Percentiles rank a stretch among this genome's conserved stretches.
Conservation (phyloP, 768 basidiomycete species). For the Leccinum fibrillosum region DNA sequence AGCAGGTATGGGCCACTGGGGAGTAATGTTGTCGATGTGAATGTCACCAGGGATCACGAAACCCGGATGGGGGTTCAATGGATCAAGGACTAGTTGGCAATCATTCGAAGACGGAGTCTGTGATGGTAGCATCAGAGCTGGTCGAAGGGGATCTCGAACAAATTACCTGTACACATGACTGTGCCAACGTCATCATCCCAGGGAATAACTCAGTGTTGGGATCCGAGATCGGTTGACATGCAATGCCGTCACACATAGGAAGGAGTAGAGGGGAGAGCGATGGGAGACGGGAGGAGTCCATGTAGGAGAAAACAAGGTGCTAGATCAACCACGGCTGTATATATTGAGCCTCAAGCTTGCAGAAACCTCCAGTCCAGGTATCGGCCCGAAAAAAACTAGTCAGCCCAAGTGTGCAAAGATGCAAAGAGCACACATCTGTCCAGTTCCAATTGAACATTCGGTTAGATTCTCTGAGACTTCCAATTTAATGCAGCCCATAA, state of each 20-base stretch:
- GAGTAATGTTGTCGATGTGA: not conserved
- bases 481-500: not conserved
- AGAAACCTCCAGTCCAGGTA: not conserved
- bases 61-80: not conserved
- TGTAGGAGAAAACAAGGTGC: not conserved
- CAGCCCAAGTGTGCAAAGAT: not conserved
- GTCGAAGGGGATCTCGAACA: not conserved
- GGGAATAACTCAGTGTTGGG: not conserved
- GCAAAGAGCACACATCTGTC: too few species aligned
- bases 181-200: not conserved
- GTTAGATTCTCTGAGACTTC: too few species aligned
- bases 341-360: not conserved
- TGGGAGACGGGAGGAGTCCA: not conserved
- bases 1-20: not conserved
- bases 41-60: not conserved
- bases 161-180: not conserved
- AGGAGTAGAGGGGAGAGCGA: not conserved
- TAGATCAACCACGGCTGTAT: slow-evolving; percentile 1
- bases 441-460: not conserved
- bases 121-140: not conserved
- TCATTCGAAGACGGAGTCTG: not conserved
- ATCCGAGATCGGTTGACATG: not conserved
- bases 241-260: not conserved
- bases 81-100: not conserved
- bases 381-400: not conserved